These are phyloP conservation scores for Lonicera japonica DNA, from an alignment of 129 eudicot species.

Conservation along the genomic window DNA sequence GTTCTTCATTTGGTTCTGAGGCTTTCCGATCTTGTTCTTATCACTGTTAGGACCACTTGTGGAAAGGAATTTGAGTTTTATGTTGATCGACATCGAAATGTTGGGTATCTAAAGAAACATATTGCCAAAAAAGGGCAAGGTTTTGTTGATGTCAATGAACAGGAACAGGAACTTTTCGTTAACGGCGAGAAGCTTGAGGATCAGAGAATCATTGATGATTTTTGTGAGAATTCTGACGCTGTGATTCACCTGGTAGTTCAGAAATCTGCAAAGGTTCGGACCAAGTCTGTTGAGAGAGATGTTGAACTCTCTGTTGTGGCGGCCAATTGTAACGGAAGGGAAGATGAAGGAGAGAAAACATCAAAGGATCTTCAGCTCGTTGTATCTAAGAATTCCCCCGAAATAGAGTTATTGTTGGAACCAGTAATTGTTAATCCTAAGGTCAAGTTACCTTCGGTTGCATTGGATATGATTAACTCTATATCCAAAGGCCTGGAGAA, in stretches of 20 bases:
- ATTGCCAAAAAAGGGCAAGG: slow-evolving; percentile 48
- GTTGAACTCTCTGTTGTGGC: slow-evolving; percentile 33
- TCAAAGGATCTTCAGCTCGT: slow-evolving; percentile 5
- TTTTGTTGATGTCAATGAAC: slow-evolving; percentile 36
- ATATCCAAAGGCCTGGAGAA: slow-evolving; percentile 35
- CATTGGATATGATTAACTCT: slow-evolving; percentile 37
- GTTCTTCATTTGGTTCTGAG: slow-evolving; percentile 51
- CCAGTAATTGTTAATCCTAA: slow-evolving; percentile 40
- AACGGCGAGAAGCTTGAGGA: slow-evolving; percentile 70
- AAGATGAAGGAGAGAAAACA: background rate
- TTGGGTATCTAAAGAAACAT: slow-evolving; percentile 46
- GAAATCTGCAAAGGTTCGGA: slow-evolving; percentile 38
- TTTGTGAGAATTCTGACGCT: slow-evolving; percentile 38
- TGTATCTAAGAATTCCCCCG: slow-evolving; percentile 32
- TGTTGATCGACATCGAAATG: slow-evolving; percentile 48
- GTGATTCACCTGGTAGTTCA: slow-evolving; percentile 54
- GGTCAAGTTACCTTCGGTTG: slow-evolving; percentile 20
- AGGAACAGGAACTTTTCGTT: slow-evolving; percentile 38
- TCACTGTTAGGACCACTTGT: slow-evolving; percentile 43
- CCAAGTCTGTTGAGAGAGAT: slow-evolving; percentile 34
- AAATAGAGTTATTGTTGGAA: slow-evolving; percentile 34
- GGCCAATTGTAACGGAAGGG: slow-evolving; percentile 6
- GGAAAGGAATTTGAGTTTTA: slow-evolving; percentile 54
- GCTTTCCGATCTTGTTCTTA: slow-evolving; percentile 54
- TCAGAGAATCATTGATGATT: slow-evolving; percentile 51